A percentile compares a stretch with the other conserved stretches of the same genome.
Conservation (phyloP, 148 eudicot species). For the Vaccinium vitisidaea region DNA sequence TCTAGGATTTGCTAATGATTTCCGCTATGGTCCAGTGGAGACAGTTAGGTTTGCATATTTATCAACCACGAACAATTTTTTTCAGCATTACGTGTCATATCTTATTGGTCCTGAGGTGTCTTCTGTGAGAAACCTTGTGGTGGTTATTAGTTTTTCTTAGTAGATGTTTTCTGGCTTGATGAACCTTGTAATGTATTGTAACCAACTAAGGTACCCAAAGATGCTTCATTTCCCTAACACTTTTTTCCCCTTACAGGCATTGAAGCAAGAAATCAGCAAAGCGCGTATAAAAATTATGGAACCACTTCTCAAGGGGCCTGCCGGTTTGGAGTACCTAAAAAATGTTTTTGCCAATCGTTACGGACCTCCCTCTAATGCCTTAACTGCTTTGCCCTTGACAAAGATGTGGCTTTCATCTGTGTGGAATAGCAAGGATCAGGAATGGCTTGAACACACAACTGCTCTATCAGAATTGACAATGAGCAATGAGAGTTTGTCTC, state of each 20-base stretch:
- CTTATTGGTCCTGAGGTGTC: background rate
- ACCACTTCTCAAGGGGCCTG: constrained; percentile 81
- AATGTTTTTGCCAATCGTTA: constrained; percentile 56
- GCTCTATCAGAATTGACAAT: constrained; percentile 38
- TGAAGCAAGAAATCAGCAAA: constrained; percentile 82
- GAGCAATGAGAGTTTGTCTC: constrained; percentile 30
- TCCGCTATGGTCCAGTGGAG: background rate
- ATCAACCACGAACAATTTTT: background rate
- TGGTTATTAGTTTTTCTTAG: background rate
- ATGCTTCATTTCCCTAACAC: background rate
- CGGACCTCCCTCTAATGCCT: constrained; percentile 66
- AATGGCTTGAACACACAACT: constrained; percentile 66
- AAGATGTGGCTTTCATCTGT: constrained; percentile 60
- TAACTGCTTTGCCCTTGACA: constrained; percentile 60
- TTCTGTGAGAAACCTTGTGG: background rate
- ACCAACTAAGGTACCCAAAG: background rate
- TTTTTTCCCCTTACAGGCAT: constrained; percentile 33
- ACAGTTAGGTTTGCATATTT: background rate
- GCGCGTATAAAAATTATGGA: constrained; percentile 78
- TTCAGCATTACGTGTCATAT: background rate
- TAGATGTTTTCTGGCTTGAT: background rate
- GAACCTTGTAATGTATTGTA: background rate
- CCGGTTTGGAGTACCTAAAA: constrained; percentile 66
- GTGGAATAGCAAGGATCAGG: constrained; percentile 46
- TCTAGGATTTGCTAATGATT: background rate